Evolutionary conservation across 108 stramenopile genomes (phyloP), one percentile per base, ranked within the genome.

Genomic region (Stephanodiscus triporus): DNA sequence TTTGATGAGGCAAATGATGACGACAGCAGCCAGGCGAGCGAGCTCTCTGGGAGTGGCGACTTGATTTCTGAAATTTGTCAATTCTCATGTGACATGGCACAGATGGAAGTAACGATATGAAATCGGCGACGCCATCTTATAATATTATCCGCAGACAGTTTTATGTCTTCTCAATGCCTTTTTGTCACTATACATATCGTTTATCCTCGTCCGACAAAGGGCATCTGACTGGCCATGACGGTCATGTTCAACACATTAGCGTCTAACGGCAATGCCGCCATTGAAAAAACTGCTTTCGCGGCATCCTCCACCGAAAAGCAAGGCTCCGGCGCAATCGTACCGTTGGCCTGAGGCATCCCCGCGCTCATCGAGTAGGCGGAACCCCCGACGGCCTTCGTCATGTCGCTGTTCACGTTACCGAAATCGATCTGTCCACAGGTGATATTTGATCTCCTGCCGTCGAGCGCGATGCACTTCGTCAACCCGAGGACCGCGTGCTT

Each of bases 171-270:
- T 14, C 6, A 14, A 1, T 7, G n/a, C 26, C 26, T 54, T 26
- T 9, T 26, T 54, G 27, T 54, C 9, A 13, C 26, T 9, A 54
- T 3, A 19, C 16, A 24, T 0, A 27, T 2, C 0, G 23, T 26
- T 54, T 78, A 93, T 19, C 93, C 93, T 56, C 93, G 66, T 57
- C 93, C 93, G 53, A 95, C 86, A 36, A 81, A 87, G 0, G 93
- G 93, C 85, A 86, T 85, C 2, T 70, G 58, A 0, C 84, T 86
- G 7, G 93, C 83, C 78, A 92, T 86, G 4, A 92, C 88, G 9
- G 91, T 92, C 87, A 95, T 72, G 27, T 88, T 75, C 57, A 89
- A 72, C 27, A 91, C 79, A 62, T 92, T 92, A 13, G 90, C 86
- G 0, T 75, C 48, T 17, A 72, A 65, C 0, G 93, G 91, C n/a